phyloP scores from a whole-genome alignment of 345 rosid species.

The Anastatica hierochuntica region DNA sequence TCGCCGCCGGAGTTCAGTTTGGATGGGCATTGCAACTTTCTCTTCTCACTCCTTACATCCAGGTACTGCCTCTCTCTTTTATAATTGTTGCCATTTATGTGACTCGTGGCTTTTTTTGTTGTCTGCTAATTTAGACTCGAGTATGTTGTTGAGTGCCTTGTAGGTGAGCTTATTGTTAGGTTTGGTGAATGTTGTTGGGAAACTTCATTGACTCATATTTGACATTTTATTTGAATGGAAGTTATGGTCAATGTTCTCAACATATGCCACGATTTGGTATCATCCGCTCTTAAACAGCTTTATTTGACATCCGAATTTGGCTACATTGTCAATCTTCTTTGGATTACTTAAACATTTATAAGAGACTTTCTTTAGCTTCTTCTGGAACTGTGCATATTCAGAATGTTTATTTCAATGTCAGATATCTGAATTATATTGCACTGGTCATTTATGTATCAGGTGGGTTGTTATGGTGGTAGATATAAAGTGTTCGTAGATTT shows the following conservation, averaged over 20 bases:
- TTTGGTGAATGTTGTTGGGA: background rate
- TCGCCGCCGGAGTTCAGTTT: slow-evolving; percentile 92
- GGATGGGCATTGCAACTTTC: slow-evolving; percentile 99
- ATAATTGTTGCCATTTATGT: background rate
- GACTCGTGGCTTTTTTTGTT: background rate
- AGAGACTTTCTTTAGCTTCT: background rate
- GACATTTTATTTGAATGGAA: slow-evolving; percentile 1
- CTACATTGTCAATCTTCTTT: background rate
- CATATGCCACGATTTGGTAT: background rate
- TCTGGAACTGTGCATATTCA: too few relatives aligned
- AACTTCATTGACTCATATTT: background rate
- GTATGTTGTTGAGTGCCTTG: background rate
- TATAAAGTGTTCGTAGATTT: background rate
- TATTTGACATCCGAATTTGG: background rate
- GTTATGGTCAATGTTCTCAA: background rate
- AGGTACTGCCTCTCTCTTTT: slow-evolving; percentile 32
- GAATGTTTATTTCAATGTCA: too few relatives aligned
- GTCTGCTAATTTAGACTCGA: background rate
- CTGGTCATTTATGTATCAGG: background rate
- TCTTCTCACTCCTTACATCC: slow-evolving; percentile 87
- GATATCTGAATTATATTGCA: background rate
- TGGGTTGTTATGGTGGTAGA: background rate
- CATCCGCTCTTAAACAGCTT: background rate
- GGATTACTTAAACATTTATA: background rate
- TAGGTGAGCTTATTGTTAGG: background rate